These are phyloP conservation scores for Naganishia kalamii DNA, from an alignment of 768 basidiomycete genomes.

Conservation along the genomic window DNA sequence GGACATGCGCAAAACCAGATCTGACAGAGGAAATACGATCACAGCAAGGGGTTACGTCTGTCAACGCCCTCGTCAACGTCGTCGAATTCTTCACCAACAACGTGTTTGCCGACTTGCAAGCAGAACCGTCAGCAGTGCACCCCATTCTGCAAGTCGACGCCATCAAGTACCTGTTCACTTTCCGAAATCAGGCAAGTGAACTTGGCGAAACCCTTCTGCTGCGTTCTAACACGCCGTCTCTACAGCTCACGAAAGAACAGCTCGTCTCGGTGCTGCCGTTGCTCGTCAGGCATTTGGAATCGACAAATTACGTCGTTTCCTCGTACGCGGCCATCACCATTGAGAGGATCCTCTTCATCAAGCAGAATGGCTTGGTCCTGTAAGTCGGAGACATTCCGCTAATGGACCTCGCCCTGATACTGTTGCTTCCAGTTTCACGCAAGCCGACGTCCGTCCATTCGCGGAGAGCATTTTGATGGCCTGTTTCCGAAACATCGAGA, in stretches of 20 bases:
- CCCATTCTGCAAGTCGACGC: slow-evolving; percentile 93
- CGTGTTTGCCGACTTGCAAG: slow-evolving; percentile 77
- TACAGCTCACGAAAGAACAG: slow-evolving; percentile 84
- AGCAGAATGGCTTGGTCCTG: slow-evolving; percentile 67
- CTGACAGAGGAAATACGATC: too few relatives aligned
- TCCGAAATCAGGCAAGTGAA: slow-evolving; percentile 76
- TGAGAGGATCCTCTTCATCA: slow-evolving; percentile 87
- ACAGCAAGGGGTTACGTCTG: slow-evolving; percentile 86
- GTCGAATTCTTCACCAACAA: slow-evolving; percentile 92
- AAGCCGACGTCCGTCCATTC: slow-evolving; percentile 76
- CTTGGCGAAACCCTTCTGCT: neutral
- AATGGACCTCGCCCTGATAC: neutral
- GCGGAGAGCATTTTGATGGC: slow-evolving; percentile 63
- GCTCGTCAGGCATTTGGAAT: slow-evolving; percentile 71
- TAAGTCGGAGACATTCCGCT: slow-evolving; percentile 49
- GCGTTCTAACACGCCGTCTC: slow-evolving; percentile 6
- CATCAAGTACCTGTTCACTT: slow-evolving; percentile 87
- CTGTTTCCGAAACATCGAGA: slow-evolving; percentile 72
- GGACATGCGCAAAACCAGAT: too few relatives aligned
- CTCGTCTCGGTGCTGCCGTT: slow-evolving; percentile 82
- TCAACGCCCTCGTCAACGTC: slow-evolving; percentile 84
- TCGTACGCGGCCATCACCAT: slow-evolving; percentile 98
- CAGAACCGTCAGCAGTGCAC: slow-evolving; percentile 62
- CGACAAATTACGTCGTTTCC: slow-evolving; percentile 82
- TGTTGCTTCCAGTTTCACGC: slow-evolving; percentile 61